A percentile compares a stretch with the other conserved stretches of the same genome.
phyloP scores from a whole-genome alignment of 768 basidiomycete genomes.

The Suillus spraguei region DNA sequence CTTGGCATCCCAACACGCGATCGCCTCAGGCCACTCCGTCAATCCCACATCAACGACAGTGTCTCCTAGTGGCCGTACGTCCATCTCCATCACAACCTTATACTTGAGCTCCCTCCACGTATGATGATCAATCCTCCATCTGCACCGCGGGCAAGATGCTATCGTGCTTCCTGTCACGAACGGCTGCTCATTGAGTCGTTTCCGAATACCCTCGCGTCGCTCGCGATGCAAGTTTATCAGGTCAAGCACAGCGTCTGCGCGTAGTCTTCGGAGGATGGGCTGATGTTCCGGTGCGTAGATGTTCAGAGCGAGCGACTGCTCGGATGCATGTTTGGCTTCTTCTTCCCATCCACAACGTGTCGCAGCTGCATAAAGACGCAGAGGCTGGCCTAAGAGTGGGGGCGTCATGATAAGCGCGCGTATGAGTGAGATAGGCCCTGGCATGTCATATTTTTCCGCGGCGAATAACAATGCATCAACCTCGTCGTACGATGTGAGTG shows the following conservation, averaged over 20 bases:
- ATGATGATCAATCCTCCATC: conserved; percentile 51
- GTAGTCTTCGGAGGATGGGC: conserved; percentile 47
- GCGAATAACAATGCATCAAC: conserved; percentile 62
- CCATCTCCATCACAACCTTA: conserved; percentile 58
- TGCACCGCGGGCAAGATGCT: conserved; percentile 50
- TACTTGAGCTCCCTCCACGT: conserved; percentile 70
- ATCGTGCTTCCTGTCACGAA: conserved; percentile 53
- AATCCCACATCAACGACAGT: conserved; percentile 53
- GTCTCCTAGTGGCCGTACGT: conserved; percentile 59
- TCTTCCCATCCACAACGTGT: conserved; percentile 61
- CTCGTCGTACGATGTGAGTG: conserved; percentile 50
- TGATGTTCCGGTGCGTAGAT: conserved; percentile 50
- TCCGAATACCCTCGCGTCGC: conserved; percentile 51
- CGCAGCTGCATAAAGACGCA: conserved; percentile 56
- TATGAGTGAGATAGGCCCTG: conserved; percentile 60
- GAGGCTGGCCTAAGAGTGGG: conserved; percentile 48
- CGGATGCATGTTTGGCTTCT: conserved; percentile 56
- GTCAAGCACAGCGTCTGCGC: conserved; percentile 52
- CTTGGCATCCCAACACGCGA: conserved; percentile 60
- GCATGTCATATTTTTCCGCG: conserved; percentile 73
- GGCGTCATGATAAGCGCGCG: conserved; percentile 59
- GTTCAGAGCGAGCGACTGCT: conserved; percentile 55
- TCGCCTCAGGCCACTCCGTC: conserved; percentile 57
- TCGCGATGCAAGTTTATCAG: conserved; percentile 56
- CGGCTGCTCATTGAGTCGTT: conserved; percentile 55